Conservation (phyloP, 2,329 filamentous ascomycete genomes). For the Penicillium corylophilum region DNA sequence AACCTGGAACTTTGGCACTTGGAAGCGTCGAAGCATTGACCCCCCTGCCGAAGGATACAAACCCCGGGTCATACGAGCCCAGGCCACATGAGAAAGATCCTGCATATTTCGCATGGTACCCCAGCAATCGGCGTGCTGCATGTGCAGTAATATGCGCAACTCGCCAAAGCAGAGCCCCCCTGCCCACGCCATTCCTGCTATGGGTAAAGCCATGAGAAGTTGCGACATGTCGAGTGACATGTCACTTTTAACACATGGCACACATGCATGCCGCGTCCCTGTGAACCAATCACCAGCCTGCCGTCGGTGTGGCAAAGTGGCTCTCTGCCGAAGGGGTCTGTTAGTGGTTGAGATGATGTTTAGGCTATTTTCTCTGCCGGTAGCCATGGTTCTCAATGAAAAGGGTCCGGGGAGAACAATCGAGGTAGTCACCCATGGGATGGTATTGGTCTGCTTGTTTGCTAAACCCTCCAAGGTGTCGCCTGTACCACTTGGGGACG, state of each 20-base stretch:
- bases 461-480: not conserved
- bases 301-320: not conserved
- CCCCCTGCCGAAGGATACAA: not conserved
- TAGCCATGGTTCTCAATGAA: not conserved
- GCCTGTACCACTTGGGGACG: not conserved
- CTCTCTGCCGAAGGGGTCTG: not conserved
- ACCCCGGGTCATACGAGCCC: not conserved
- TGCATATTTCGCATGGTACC: slow-evolving; percentile 13
- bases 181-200: slow-evolving; percentile 1
- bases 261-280: slow-evolving; percentile 15
- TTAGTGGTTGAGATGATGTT: not conserved
- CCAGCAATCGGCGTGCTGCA: slow-evolving; percentile 13
- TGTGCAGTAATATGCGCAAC: slow-evolving; percentile 15
- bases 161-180: not conserved
- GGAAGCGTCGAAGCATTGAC: not conserved
- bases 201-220: slow-evolving; percentile 4
- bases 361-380: not conserved
- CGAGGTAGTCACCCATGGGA: not conserved
- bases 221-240: slow-evolving; percentile 13
- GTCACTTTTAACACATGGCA: slow-evolving; percentile 26
- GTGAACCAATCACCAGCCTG: slow-evolving; percentile 2
- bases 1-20: not conserved
- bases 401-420: not conserved
- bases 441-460: not conserved
- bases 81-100: not conserved